Evolutionary conservation across 768 basidiomycete genomes (phyloP).

Genomic region (Podaxis sp.): DNA sequence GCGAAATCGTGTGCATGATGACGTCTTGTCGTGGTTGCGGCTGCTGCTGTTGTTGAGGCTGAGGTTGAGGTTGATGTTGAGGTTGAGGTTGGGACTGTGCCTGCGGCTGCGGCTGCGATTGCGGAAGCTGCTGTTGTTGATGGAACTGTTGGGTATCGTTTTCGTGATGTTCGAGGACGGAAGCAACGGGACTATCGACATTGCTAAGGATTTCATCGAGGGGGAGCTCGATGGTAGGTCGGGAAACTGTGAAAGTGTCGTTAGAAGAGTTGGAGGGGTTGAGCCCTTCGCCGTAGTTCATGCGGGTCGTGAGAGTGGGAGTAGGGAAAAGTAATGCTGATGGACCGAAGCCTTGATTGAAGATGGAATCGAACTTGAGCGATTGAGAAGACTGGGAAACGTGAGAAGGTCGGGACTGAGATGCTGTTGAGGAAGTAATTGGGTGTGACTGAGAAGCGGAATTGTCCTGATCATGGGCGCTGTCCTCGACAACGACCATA

Average conservation of each 20-base stretch:
- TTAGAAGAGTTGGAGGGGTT: constrained; percentile 42
- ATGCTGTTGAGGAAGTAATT: constrained; percentile 19
- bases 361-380: constrained; percentile 73
- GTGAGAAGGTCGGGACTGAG: constrained; percentile 4
- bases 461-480: constrained; percentile 33
- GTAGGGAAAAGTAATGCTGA: constrained; percentile 69
- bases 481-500: constrained; percentile 26
- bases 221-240: constrained; percentile 84
- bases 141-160: not conserved
- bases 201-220: constrained; percentile 77
- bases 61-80: constrained; percentile 17
- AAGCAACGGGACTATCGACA: constrained; percentile 35
- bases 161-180: constrained; percentile 21
- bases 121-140: constrained; percentile 1
- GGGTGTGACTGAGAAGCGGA: constrained; percentile 24
- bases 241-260: constrained; percentile 59
- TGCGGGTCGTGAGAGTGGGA: constrained; percentile 63
- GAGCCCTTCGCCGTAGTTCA: constrained; percentile 80
- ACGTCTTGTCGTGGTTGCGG: constrained; percentile 27
- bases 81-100: constrained; percentile 20
- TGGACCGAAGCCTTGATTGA: constrained; percentile 76
- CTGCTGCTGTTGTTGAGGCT: constrained; percentile 23
- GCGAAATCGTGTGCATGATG: constrained; percentile 26
- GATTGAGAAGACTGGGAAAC: constrained; percentile 24
- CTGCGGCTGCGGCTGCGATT: constrained; percentile 11